Evolutionary conservation across 1,139 yeast species (phyloP).

Genomic region (Zygosaccharomyces sapae): DNA sequence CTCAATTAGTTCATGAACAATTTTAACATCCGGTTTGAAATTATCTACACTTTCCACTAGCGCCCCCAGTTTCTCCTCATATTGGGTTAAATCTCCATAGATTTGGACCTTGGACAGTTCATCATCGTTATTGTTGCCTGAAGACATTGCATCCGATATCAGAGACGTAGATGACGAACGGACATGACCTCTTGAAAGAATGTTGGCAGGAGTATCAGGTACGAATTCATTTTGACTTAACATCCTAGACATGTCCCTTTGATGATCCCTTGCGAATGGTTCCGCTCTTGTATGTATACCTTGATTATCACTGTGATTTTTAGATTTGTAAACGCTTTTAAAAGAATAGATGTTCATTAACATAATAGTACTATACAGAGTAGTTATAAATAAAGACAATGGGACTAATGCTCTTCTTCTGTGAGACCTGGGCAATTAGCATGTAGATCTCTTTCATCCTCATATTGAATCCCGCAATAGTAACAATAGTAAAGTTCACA

Average conservation of each 20-base stretch:
- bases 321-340: neutral
- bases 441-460: conserved; percentile 39
- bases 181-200: conserved; percentile 11
- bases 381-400: neutral
- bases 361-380: neutral
- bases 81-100: conserved; percentile 27
- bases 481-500: conserved; percentile 43
- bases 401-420: conserved; percentile 40
- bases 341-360: neutral
- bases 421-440: conserved; percentile 45
- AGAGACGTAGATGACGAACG: conserved; percentile 21
- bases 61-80: conserved; percentile 33
- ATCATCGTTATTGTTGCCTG: conserved; percentile 16
- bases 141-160: conserved; percentile 17
- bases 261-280: neutral
- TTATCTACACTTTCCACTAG: conserved; percentile 42
- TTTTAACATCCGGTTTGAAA: conserved; percentile 39
- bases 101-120: conserved; percentile 23
- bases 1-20: conserved; percentile 38
- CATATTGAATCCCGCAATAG: conserved; percentile 45
- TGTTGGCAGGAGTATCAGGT: conserved; percentile 8
- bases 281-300: no score
- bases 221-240: conserved; percentile 1
- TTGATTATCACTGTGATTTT: no score
- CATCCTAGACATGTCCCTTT: neutral